Percentiles rank a stretch among this genome's conserved stretches.
phyloP scores from a whole-genome alignment of 768 basidiomycete species.

The Xanthoconium purpureum region DNA sequence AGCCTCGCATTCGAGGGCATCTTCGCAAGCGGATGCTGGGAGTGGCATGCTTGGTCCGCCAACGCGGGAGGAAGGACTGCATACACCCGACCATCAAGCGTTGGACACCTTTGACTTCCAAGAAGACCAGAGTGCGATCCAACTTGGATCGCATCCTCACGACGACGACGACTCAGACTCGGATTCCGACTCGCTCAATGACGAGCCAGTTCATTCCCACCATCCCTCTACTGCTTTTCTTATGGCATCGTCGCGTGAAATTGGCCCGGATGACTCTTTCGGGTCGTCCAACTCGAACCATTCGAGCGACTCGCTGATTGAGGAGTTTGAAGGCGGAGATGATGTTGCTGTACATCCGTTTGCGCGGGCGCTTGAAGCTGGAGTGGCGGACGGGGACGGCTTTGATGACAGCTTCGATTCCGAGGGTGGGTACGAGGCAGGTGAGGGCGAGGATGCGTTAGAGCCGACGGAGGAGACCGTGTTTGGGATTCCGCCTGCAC shows the following conservation, averaged over 20 bases:
- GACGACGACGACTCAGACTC: conserved; percentile 38
- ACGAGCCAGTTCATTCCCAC: conserved; percentile 51
- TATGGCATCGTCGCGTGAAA: conserved; percentile 46
- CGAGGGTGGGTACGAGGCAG: conserved; percentile 33
- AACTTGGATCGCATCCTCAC: conserved; percentile 6
- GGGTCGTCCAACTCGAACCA: conserved; percentile 55
- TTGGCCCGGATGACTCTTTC: conserved; percentile 34
- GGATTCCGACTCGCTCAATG: conserved; percentile 59
- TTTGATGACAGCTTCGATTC: conserved; percentile 56
- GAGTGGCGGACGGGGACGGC: conserved; percentile 37
- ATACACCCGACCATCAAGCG: conserved; percentile 26
- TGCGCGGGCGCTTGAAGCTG: conserved; percentile 36
- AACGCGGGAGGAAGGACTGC: conserved; percentile 2
- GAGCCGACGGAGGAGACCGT: conserved; percentile 59
- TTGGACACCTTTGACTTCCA: conserved; percentile 27
- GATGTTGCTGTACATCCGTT: conserved; percentile 58
- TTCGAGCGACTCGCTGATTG: conserved; percentile 55
- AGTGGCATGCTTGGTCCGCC: not conserved
- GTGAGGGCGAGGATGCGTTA: conserved; percentile 12
- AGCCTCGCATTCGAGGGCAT: conserved; percentile 7
- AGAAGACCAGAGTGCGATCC: conserved; percentile 21
- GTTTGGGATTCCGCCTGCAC: conserved; percentile 64
- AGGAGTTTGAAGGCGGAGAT: conserved; percentile 35
- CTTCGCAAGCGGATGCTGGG: conserved; percentile 5
- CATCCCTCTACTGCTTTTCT: conserved; percentile 73